Conservation (phyloP, 768 basidiomycete species). For the Lactifluus pinguis region DNA sequence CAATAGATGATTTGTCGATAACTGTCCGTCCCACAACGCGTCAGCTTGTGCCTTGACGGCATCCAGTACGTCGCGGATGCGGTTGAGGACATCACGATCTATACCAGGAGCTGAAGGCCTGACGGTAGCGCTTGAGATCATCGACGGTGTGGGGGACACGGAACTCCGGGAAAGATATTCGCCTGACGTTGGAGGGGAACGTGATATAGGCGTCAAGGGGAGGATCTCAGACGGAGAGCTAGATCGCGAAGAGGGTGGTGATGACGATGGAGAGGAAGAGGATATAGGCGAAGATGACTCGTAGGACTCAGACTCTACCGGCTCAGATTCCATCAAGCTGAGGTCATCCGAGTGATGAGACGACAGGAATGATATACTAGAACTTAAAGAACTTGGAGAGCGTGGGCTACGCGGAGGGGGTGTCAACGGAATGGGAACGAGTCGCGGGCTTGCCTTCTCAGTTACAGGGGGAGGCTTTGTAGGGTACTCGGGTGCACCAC, state of each 20-base stretch:
- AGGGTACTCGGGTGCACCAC: slow-evolving; percentile 15
- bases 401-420: slow-evolving; percentile 36
- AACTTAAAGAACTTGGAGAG: slow-evolving; percentile 32
- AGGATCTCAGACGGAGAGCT: slow-evolving; percentile 7
- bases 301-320: slow-evolving; percentile 19
- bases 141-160: slow-evolving; percentile 28
- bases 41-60: slow-evolving; percentile 50
- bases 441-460: slow-evolving; percentile 3
- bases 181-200: slow-evolving; percentile 21
- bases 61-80: slow-evolving; percentile 45
- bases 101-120: slow-evolving; percentile 25
- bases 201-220: slow-evolving; percentile 10
- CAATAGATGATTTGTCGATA: slow-evolving; percentile 47
- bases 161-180: slow-evolving; percentile 34
- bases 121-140: slow-evolving; percentile 30
- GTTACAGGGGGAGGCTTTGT: background rate
- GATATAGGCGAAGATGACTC: slow-evolving; percentile 7
- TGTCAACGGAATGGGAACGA: slow-evolving; percentile 30
- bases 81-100: slow-evolving; percentile 30
- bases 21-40: slow-evolving; percentile 56
- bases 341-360: slow-evolving; percentile 72
- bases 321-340: slow-evolving; percentile 34
- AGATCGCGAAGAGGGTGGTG: slow-evolving; percentile 27
- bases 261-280: slow-evolving; percentile 31
- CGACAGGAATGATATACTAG: slow-evolving; percentile 38